Evolutionary conservation across 1,284 basidiomycete genomes (phyloP).

Genomic region (Taiwanofungus camphoratus): DNA sequence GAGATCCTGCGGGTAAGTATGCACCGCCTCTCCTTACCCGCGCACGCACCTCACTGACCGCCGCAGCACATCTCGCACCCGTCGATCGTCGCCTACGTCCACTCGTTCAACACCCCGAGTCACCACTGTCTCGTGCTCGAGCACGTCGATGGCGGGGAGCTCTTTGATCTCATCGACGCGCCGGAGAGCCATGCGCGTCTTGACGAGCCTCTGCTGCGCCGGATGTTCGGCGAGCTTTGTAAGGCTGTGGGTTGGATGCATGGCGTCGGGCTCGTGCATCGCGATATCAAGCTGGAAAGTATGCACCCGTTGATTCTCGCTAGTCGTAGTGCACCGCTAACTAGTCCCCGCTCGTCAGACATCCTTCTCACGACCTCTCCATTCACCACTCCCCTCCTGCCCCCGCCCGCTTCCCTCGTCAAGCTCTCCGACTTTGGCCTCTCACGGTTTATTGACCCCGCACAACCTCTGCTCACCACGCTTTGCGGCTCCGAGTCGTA

Average conservation of each 20-base stretch:
- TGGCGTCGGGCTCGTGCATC: slow-evolving; percentile 79
- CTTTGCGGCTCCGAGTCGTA: slow-evolving; percentile 91
- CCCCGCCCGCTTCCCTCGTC: slow-evolving; percentile 57
- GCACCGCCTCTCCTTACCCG: slow-evolving; percentile 6
- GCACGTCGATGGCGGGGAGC: slow-evolving; percentile 75
- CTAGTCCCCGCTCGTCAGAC: slow-evolving; percentile 25
- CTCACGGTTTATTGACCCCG: slow-evolving; percentile 76
- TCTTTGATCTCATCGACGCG: slow-evolving; percentile 73
- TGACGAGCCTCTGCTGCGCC: slow-evolving; percentile 55
- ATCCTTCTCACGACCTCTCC: slow-evolving; percentile 47
- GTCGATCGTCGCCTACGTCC: slow-evolving; percentile 70
- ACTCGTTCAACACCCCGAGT: slow-evolving; percentile 65
- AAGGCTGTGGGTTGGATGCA: slow-evolving; percentile 90
- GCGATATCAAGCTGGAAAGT: slow-evolving; percentile 96
- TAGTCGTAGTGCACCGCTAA: slow-evolving; percentile 1
- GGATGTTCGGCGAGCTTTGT: slow-evolving; percentile 78
- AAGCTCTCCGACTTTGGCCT: slow-evolving; percentile 92
- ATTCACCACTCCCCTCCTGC: slow-evolving; percentile 31
- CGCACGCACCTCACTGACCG: slow-evolving; percentile 11
- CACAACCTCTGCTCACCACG: slow-evolving; percentile 70
- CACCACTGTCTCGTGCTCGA: slow-evolving; percentile 84
- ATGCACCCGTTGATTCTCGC: slow-evolving; percentile 28
- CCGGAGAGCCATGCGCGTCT: slow-evolving; percentile 48
- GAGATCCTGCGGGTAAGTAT: slow-evolving; percentile 69
- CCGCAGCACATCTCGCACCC: slow-evolving; percentile 79